Evolutionary conservation across 768 basidiomycete genomes (phyloP).

Genomic region (Neoboletus brunneissimus): DNA sequence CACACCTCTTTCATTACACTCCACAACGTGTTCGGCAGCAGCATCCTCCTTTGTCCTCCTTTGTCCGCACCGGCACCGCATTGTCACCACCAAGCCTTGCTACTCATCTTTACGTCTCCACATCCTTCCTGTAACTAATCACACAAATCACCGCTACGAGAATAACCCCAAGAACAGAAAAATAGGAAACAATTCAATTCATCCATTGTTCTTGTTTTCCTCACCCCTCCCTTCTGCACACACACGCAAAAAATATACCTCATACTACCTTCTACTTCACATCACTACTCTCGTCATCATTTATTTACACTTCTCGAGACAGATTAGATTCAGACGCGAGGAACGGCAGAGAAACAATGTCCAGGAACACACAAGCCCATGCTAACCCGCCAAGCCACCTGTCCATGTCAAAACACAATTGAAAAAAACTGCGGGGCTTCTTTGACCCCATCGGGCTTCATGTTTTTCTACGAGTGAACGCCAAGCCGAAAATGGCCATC

Average conservation of each 20-base stretch:
- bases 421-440: neutral
- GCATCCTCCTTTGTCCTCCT: neutral
- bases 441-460: neutral
- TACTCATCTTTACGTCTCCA: slow-evolving; percentile 18
- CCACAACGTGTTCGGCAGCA: slow-evolving; percentile 22
- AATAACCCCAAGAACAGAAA: slow-evolving; percentile 1
- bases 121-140: slow-evolving; percentile 10
- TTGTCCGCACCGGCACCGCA: slow-evolving; percentile 24
- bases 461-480: neutral
- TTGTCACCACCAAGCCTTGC: slow-evolving; percentile 15
- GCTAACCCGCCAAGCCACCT: neutral
- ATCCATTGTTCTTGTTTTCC: slow-evolving; percentile 1
- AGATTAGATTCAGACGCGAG: slow-evolving; percentile 6
- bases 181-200: slow-evolving; percentile 3
- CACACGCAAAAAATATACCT: neutral
- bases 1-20: neutral
- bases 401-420: neutral
- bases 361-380: slow-evolving; percentile 8
- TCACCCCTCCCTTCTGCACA: neutral
- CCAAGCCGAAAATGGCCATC: neutral
- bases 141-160: slow-evolving; percentile 8
- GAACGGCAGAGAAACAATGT: slow-evolving; percentile 5
- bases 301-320: slow-evolving; percentile 2
- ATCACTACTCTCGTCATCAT: slow-evolving; percentile 10
- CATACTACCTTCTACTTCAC: neutral